A percentile compares a stretch with the other conserved stretches of the same genome.
phyloP scores from a whole-genome alignment of 345 rosid species.

The Salix viminalis region DNA sequence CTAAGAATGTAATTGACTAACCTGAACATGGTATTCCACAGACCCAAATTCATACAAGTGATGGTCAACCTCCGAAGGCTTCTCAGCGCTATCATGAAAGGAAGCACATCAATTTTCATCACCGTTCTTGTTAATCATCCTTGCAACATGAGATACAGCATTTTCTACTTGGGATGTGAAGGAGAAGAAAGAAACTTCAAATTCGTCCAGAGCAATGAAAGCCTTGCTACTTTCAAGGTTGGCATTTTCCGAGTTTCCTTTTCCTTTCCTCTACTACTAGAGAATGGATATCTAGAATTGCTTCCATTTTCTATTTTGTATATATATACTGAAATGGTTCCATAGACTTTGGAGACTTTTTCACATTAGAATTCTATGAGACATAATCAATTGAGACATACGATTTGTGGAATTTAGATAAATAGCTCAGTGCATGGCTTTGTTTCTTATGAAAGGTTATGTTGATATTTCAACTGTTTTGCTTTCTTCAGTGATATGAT shows the following conservation, averaged over 20 bases:
- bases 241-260: background rate
- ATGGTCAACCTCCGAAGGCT: constrained; percentile 64
- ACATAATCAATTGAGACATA: background rate
- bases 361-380: background rate
- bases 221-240: background rate
- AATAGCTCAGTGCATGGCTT: background rate
- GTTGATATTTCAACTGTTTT: background rate
- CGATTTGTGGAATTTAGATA: background rate
- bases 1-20: constrained; percentile 14
- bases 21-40: constrained; percentile 76
- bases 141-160: background rate
- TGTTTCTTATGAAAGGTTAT: background rate
- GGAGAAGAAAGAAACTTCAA: background rate
- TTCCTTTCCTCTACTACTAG: background rate
- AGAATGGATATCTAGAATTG: background rate
- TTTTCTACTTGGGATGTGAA: background rate
- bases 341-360: background rate
- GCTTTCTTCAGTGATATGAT: background rate
- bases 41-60: constrained; percentile 72
- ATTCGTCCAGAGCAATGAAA: background rate
- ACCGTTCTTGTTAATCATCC: background rate
- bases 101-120: constrained; percentile 1
- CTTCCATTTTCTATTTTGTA: background rate
- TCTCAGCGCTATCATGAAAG: constrained; percentile 49
- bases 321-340: background rate